Evolutionary conservation across 495 filamentous ascomycete genomes (phyloP).

Genomic region (Emericellopsis terricola): DNA sequence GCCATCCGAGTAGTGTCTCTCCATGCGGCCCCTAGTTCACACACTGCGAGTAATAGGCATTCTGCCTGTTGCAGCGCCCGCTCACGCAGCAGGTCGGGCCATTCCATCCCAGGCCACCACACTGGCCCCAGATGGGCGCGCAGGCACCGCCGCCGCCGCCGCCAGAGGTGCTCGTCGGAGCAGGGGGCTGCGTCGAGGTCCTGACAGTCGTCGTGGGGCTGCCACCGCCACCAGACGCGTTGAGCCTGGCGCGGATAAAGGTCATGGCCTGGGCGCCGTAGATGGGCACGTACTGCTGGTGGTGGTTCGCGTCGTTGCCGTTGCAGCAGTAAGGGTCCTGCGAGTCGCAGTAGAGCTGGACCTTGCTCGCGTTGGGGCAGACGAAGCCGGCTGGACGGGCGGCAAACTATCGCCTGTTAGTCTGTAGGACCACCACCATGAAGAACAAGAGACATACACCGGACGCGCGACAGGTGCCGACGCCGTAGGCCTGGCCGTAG

Average conservation of each 20-base stretch:
- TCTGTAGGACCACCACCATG: background rate
- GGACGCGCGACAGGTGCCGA: constrained; percentile 35
- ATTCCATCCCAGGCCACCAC: no score
- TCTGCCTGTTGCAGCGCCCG: no score
- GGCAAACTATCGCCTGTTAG: constrained; percentile 26
- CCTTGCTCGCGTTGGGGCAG: constrained; percentile 33
- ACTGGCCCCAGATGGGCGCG: no score
- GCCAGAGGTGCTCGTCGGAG: no score
- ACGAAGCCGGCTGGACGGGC: constrained; percentile 34
- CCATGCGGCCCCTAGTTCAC: no score
- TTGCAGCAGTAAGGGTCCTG: constrained; percentile 49
- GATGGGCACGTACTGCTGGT: constrained; percentile 41
- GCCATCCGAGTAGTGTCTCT: no score
- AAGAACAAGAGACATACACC: constrained; percentile 32
- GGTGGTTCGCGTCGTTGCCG: constrained; percentile 36
- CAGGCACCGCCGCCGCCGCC: no score
- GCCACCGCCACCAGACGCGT: no score
- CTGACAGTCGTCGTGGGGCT: no score
- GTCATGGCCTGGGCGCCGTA: constrained; percentile 18
- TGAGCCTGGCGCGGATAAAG: constrained; percentile 12
- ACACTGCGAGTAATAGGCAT: no score
- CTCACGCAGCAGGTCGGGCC: no score
- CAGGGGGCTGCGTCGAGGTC: no score
- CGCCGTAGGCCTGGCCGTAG: constrained; percentile 36
- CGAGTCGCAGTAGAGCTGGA: constrained; percentile 47